Evolutionary conservation across 1,284 basidiomycete species (phyloP), one percentile per base, ranked within the genome.

Genomic region (Boletus semigastroideus): DNA sequence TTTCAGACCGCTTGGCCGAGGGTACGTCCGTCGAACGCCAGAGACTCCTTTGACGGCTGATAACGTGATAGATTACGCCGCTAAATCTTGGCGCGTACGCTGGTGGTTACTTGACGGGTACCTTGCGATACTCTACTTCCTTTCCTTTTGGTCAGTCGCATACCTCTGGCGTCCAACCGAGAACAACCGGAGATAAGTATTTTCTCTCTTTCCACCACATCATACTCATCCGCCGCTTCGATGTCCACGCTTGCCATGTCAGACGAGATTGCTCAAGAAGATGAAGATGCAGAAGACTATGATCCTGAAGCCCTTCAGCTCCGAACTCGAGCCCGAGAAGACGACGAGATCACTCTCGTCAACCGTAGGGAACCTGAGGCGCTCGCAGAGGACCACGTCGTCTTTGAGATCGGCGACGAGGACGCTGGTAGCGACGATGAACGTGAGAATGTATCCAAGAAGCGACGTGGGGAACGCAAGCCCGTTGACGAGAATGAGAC

Each of bases 91-190:
- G 96, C 82, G 82, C 58, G 83, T 85, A 48, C 84, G 95, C 46
- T 99, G 97, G 97, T 93, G 94, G 83, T 75, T 99, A 14, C 79
- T 99, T 40, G 97, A 99, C 63, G 97, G 94, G n/a, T 98, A 93
- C 79, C 79, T 98, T 28, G 84, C 90, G 1, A 75, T 94, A 28
- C 83, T 97, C 33, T 97, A 94, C 68, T 80, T 94, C 45, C 72
- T 78, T 31, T 86, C 89, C 42, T 98, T 99, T 69, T 73, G 78
- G 42, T 76, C 83, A 10, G 93, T 98, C 57, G 86, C 91, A 3
- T 98, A 86, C 74, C 77, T 98, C 27, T 99, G 97, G 96, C 80
- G 94, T 39, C 96, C 96, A 52, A 92, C 94, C 3, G 84, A 83
- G 37, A 86, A 94, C 72, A 99, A 99, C 74, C 81, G 92, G 74